Percentiles rank a stretch among this genome's conserved stretches.
phyloP scores from a whole-genome alignment of 2,329 filamentous ascomycete species.

The Ceratocystis alfenasii region DNA sequence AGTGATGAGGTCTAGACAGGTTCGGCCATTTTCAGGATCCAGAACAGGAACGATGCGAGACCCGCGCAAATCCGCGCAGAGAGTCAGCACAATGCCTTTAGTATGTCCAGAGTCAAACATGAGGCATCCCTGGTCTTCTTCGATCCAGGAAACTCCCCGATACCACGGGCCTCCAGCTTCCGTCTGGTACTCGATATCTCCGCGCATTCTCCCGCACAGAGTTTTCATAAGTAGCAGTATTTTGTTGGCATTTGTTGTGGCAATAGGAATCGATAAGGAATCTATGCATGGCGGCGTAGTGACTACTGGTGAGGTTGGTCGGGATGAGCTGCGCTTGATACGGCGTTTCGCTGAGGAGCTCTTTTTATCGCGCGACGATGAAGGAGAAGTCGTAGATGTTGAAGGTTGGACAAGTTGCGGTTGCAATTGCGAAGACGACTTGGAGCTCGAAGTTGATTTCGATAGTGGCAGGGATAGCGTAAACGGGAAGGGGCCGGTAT shows the following conservation, averaged over 20 bases:
- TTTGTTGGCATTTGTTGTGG: conserved; percentile 57
- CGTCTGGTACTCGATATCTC: conserved; percentile 60
- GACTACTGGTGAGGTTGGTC: conserved; percentile 46
- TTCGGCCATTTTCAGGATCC: conserved; percentile 15
- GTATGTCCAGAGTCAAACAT: conserved; percentile 53
- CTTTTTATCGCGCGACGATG: conserved; percentile 32
- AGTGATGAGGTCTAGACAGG: conserved; percentile 20
- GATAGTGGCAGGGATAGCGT: not conserved
- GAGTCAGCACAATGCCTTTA: conserved; percentile 15
- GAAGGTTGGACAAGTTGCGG: conserved; percentile 24
- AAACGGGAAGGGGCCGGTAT: conserved; percentile 25
- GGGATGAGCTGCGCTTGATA: conserved; percentile 43
- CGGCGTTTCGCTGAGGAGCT: conserved; percentile 39
- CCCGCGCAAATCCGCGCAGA: conserved; percentile 19
- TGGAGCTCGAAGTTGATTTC: conserved; percentile 3
- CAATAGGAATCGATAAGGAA: conserved; percentile 46
- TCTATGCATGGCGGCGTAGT: conserved; percentile 45
- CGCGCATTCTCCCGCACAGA: conserved; percentile 67
- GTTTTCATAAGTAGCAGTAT: conserved; percentile 66
- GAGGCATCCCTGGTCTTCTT: conserved; percentile 61
- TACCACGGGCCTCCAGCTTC: conserved; percentile 53
- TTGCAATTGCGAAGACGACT: conserved; percentile 7
- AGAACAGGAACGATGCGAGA: conserved; percentile 30
- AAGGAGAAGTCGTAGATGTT: conserved; percentile 23
- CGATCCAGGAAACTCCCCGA: conserved; percentile 62